phyloP scores from a whole-genome alignment of 495 filamentous ascomycete genomes.

The Bathelium albidoporum region DNA sequence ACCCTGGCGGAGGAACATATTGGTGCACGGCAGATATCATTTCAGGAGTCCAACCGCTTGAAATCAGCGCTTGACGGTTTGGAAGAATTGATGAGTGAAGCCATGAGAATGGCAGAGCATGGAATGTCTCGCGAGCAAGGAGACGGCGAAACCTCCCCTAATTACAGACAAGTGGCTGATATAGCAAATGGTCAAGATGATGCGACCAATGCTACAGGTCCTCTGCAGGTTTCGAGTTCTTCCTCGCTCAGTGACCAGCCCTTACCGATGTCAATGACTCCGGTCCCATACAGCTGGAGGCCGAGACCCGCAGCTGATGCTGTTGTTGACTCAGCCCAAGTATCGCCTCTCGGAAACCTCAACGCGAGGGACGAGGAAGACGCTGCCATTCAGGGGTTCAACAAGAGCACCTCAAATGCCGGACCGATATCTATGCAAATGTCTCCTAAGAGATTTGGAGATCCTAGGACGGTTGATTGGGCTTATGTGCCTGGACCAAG shows the following conservation, averaged over 20 bases:
- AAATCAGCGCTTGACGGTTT: neutral
- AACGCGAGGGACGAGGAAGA: neutral
- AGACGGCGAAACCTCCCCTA: neutral
- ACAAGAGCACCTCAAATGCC: neutral
- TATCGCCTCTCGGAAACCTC: neutral
- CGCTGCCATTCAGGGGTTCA: neutral
- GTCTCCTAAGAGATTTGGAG: neutral
- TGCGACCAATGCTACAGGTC: neutral
- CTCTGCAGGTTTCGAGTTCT: neutral
- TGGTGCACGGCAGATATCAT: neutral
- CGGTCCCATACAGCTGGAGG: neutral
- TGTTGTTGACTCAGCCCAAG: neutral
- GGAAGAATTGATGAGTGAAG: constrained; percentile 1
- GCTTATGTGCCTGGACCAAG: constrained; percentile 7
- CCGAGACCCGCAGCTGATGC: neutral
- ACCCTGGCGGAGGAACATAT: neutral
- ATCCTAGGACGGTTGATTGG: constrained; percentile 14
- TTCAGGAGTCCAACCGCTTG: neutral
- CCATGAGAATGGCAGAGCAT: neutral
- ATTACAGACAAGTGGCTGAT: neutral
- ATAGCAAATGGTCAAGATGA: neutral
- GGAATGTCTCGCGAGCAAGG: neutral
- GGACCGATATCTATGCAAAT: neutral
- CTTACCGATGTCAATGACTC: neutral
- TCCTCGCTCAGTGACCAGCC: neutral